Base-by-base conservation (phyloP, 768 basidiomycete species). In the Hypsizygus marmoreus region DNA sequence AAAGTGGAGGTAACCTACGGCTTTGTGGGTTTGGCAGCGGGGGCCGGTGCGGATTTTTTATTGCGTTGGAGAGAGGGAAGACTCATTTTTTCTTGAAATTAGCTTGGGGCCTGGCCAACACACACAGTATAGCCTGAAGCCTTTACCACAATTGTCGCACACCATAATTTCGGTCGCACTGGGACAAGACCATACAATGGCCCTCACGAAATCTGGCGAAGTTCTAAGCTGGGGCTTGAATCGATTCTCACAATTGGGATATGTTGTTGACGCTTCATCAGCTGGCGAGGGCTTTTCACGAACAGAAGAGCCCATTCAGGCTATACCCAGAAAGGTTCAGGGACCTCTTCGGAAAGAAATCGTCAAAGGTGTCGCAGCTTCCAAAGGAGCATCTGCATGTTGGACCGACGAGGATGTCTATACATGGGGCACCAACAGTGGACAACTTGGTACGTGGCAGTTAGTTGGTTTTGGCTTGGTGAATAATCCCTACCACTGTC, bases 111-210 rank as follows among this genome's bases (percentile, higher is more conserved):
- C 78, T 2, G 77, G 75, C 2, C 78, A 87, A 30, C 88, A 93
- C 56, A 92, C 87, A 11, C 91, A 94, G 62, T 87, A 87, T 50
- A 72, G 74, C 10, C 75, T 93, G 23, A 77, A 77, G 31, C 80
- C 84, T 1, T 63, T 90, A 12, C 59, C 76, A 1, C 77, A 81
- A 23, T 71, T 87, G 33, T 67, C 78, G 1, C 72, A 82, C 29
- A 69, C 70, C 0, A 76, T 94, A 23, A 67, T 74, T 5, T 71
- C 81, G 11, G 78, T 97, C 19, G 91, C 93, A 0, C 73, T 94
- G 6, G 95, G 91, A 9, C 95, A 95, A 63, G 97, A 99, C 57
- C 97, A 98, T 61, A 95, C 95, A 0, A 79, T 98, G 22, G 88
- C 82, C 1, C 70, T 98, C 22, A 95, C 93, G 0, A 79, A 72